Evolutionary conservation across 805 yeast species (phyloP), one percentile per base, ranked within the genome.

Genomic region (Candida coleopterorum): DNA sequence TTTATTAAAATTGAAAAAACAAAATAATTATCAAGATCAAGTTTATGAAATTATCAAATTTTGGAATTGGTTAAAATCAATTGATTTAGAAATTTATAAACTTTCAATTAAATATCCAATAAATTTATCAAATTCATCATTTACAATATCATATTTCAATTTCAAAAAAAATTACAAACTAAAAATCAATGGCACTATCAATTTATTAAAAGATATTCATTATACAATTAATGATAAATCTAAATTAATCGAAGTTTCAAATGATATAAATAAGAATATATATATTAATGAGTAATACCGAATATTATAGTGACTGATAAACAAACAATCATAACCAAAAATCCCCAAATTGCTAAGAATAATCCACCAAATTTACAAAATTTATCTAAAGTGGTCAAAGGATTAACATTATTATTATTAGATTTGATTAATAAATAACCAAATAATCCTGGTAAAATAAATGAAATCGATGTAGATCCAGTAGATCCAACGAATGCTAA

Each of bases 401-500:
- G 41, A n/a, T 43, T 46, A n/a, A n/a, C n/a, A n/a, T n/a, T n/a
- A n/a, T n/a, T n/a, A n/a, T n/a, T n/a, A 14, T 58, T 36, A 5
- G 68, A 66, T 35, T 54, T 68, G n/a, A 76, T 67, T 38, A 76
- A 55, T 52, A 77, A 72, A 52, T 62, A 83, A 0, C 90, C 90
- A 55, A 83, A 84, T 39, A 79, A 62, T 0, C 94, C 93, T 0
- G 94, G 94, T 29, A 84, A 64, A 8, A 82, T 81, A 55, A 83
- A 84, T 17, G 87, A 78, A 34, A 84, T 84, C 18, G 86, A 67
- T 0, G 89, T 85, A 4, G 89, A 84, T 0, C 94, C 94, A 0
- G 93, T 84, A 4, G 89, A 82, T 3, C 94, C 94, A 8, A 84
- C 88, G 35, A 84, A 61, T 1, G 90, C 77, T 32, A 84, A 58